Conservation (phyloP, 495 filamentous ascomycete species). For the Xylaria venustula region DNA sequence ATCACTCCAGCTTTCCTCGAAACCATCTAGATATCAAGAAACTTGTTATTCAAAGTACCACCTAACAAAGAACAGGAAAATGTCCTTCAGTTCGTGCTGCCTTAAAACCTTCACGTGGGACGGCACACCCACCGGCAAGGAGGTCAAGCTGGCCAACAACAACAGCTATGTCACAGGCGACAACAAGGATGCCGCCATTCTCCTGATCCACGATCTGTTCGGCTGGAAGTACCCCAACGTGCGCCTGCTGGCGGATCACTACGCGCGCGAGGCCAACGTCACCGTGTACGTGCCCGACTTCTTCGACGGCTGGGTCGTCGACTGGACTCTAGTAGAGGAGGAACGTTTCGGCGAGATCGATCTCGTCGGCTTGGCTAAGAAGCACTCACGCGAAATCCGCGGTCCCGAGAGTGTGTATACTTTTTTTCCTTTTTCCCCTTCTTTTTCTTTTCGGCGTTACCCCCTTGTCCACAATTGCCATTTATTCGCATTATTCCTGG, state of each 20-base stretch:
- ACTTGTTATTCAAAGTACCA: no score
- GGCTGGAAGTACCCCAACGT: slow-evolving; percentile 60
- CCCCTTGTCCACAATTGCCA: no score
- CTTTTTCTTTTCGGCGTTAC: not conserved
- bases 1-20: no score
- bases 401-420: slow-evolving; percentile 42
- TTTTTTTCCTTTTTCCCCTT: not conserved
- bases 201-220: slow-evolving; percentile 57
- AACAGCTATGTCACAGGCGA: slow-evolving; percentile 46
- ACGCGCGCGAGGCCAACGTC: slow-evolving; percentile 49
- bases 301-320: slow-evolving; percentile 39
- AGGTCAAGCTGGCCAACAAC: slow-evolving; percentile 33
- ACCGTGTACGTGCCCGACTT: slow-evolving; percentile 62
- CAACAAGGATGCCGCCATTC: slow-evolving; percentile 45
- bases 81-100: slow-evolving; percentile 34
- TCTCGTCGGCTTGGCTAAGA: slow-evolving; percentile 22
- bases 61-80: no score
- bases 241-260: slow-evolving; percentile 56
- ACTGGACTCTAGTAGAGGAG: slow-evolving; percentile 24
- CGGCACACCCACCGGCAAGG: slow-evolving; percentile 42
- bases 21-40: no score
- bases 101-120: slow-evolving; percentile 47
- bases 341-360: slow-evolving; percentile 23
- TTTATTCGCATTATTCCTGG: no score
- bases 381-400: slow-evolving; percentile 45